phyloP scores from a whole-genome alignment of 208 protist species.

The Leptomonas pyrrhocoris region DNA sequence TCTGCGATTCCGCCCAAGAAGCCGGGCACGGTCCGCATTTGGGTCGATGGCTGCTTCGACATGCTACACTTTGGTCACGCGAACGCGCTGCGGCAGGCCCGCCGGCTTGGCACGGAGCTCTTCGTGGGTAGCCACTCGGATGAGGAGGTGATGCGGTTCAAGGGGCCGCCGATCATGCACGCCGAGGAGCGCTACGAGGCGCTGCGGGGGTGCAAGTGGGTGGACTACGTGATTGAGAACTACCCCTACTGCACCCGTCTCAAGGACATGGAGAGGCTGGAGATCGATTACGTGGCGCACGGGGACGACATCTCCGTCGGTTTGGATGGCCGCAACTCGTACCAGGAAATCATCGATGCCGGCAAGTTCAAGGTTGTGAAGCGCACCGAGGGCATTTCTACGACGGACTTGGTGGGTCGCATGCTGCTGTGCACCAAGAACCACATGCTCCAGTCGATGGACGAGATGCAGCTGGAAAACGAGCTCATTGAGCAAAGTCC shows the following conservation, averaged over 20 bases:
- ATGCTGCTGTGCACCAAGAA: constrained; percentile 96
- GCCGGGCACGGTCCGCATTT: constrained; percentile 74
- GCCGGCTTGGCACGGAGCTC: constrained; percentile 92
- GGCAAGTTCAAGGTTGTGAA: constrained; percentile 92
- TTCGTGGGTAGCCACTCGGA: constrained; percentile 97
- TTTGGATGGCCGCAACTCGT: constrained; percentile 94
- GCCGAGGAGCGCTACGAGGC: constrained; percentile 95
- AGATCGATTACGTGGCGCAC: constrained; percentile 97
- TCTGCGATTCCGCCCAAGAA: constrained; percentile 60
- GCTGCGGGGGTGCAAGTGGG: constrained; percentile 98
- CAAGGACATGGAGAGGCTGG: constrained; percentile 92
- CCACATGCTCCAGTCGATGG: constrained; percentile 50
- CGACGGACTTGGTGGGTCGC: constrained; percentile 97
- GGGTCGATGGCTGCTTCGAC: constrained; percentile 93
- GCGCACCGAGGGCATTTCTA: constrained; percentile 97
- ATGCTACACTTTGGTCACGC: constrained; percentile 92
- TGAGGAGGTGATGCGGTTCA: constrained; percentile 95
- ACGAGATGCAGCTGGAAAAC: constrained; percentile 52
- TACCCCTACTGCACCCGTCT: constrained; percentile 94
- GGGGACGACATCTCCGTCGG: constrained; percentile 98
- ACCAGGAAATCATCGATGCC: constrained; percentile 94
- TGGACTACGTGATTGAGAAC: constrained; percentile 96
- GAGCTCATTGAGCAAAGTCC: constrained; percentile 21
- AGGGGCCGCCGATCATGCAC: constrained; percentile 97
- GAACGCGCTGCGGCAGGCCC: constrained; percentile 89